Evolutionary conservation across 2,329 filamentous ascomycete species (phyloP), one percentile per base, ranked within the genome.

Genomic region (Chrysosporium queenslandicum): DNA sequence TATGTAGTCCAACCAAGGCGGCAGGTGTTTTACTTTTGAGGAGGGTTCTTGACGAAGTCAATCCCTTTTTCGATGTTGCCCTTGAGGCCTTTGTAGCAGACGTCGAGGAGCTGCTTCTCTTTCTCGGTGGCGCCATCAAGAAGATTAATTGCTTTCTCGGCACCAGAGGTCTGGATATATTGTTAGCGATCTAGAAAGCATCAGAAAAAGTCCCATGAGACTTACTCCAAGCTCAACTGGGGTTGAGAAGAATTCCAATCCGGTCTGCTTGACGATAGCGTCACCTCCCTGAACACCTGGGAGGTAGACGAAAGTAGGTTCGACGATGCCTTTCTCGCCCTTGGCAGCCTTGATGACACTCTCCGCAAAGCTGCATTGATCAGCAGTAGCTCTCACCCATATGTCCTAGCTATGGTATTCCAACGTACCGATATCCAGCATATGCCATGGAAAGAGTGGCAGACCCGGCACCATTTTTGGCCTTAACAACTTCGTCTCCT

Each of bases 291-390:
- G 74, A 46, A 98, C 80, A 71, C 91, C 91, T 46, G 87, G 84
- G 32, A 97, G 86, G 77, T 96, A 96, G 74, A 98, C 84, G 72
- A 86, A 98, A 70, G 88, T 92, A 63, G 91, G 89, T 79, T 96
- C 91, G 57, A 96, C 78, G 62, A 98, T 85, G 59, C 87, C 88
- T 75, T 88, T 88, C 79, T 94, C 86, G 60, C 92, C 92, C 73
- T 86, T 86, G 65, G 77, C 71, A 62, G 90, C 92, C 76, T 85
- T 89, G 67, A 98, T 82, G 55, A 98, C 78, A 75, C 90, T 89
- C 78, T 97, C 89, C 63, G 92, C 87, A 67, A 97, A 97, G 64
- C 89, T 8, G 41, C 6, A 45, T 23, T 23, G 12, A 18, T 50
- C 36, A 53, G 16, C 41, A 34, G 32, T 40, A 46, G 45, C 60